These are phyloP conservation scores for Emmonsiellopsis sp. DNA, from an alignment of 2,329 filamentous ascomycete genomes.

Conservation along the genomic window DNA sequence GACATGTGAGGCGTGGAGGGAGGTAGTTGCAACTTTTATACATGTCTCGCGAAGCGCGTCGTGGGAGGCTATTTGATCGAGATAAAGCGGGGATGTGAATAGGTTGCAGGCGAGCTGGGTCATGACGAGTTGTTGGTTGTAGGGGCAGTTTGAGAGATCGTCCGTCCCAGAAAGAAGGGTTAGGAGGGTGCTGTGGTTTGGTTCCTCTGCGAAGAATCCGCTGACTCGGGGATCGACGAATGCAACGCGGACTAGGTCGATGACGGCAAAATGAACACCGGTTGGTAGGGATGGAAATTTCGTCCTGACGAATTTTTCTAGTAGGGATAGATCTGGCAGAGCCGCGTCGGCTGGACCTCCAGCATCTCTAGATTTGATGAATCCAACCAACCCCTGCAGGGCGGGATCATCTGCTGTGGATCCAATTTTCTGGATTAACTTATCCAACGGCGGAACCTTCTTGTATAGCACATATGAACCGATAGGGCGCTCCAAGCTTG, in stretches of 20 bases:
- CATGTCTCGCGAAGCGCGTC: slow-evolving; percentile 48
- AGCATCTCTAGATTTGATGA: slow-evolving; percentile 55
- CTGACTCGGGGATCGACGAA: slow-evolving; percentile 71
- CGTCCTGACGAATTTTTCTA: slow-evolving; percentile 53
- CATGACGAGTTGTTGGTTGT: slow-evolving; percentile 73
- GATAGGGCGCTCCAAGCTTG: slow-evolving; percentile 56
- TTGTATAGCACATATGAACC: slow-evolving; percentile 63
- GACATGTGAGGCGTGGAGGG: slow-evolving; percentile 68
- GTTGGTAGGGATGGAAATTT: slow-evolving; percentile 49
- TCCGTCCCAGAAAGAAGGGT: slow-evolving; percentile 49
- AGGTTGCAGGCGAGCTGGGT: slow-evolving; percentile 79
- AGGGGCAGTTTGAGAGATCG: slow-evolving; percentile 54
- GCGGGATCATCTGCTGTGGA: slow-evolving; percentile 48
- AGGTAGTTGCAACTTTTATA: slow-evolving; percentile 62
- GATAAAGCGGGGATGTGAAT: slow-evolving; percentile 66
- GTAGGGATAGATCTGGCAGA: slow-evolving; percentile 59
- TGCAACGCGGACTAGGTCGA: slow-evolving; percentile 76
- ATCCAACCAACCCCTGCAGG: slow-evolving; percentile 58
- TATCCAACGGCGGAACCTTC: slow-evolving; percentile 74
- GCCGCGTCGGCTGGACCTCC: slow-evolving; percentile 56
- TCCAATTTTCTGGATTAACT: slow-evolving; percentile 72
- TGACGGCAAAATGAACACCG: slow-evolving; percentile 64
- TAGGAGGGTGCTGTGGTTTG: slow-evolving; percentile 52
- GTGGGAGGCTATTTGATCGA: slow-evolving; percentile 51
- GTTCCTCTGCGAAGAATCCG: slow-evolving; percentile 73